These are phyloP conservation scores for Penicillium antarcticum DNA, from an alignment of 495 filamentous ascomycete genomes.

Conservation along the genomic window DNA sequence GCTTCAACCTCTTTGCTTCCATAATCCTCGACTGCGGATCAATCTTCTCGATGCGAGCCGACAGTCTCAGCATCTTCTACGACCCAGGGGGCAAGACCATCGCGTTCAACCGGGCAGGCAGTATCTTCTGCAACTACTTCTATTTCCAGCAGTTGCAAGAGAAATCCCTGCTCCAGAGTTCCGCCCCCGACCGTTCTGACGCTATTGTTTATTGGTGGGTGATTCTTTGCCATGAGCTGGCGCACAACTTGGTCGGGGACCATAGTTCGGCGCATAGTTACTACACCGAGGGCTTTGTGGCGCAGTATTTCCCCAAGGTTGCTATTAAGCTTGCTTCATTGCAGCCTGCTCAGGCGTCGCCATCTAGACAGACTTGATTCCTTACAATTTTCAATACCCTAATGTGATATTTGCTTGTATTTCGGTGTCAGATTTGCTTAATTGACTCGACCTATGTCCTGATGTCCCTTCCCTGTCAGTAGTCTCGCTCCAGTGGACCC, in stretches of 20 bases:
- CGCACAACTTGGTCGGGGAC: constrained; percentile 81
- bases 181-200: constrained; percentile 49
- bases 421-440: background rate
- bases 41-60: constrained; percentile 62
- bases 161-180: constrained; percentile 35
- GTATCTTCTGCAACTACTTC: constrained; percentile 89
- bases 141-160: constrained; percentile 82
- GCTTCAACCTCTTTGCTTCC: constrained; percentile 67
- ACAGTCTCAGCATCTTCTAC: constrained; percentile 79
- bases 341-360: background rate
- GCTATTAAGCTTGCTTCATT: constrained; percentile 34
- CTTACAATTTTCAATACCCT: constrained; percentile 13
- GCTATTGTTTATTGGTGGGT: constrained; percentile 90
- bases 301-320: constrained; percentile 52
- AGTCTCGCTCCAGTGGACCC: no score
- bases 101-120: constrained; percentile 84
- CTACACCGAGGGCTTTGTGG: constrained; percentile 60
- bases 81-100: constrained; percentile 77
- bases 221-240: constrained; percentile 85
- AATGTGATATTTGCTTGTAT: background rate
- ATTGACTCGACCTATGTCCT: background rate
- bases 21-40: constrained; percentile 66
- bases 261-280: constrained; percentile 83
- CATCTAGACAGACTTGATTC: background rate
- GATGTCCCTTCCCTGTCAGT: no score